Conservation (phyloP, 768 basidiomycete genomes). For the Kwoniella mangroviensis region DNA sequence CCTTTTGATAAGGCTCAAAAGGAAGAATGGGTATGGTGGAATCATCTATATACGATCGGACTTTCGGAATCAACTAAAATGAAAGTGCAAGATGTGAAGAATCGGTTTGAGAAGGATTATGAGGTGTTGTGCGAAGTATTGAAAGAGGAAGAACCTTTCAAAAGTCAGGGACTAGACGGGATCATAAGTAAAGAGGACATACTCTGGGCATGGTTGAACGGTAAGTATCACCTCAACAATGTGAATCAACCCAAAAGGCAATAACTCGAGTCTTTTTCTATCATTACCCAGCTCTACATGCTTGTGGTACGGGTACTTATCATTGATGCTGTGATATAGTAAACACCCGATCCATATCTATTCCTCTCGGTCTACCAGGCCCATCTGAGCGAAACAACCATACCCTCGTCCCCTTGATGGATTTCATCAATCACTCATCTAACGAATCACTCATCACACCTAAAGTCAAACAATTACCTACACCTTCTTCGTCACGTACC, state of each 20-base stretch:
- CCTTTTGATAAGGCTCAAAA: constrained; percentile 56
- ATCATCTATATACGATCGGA: constrained; percentile 18
- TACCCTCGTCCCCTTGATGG: constrained; percentile 85
- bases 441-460: constrained; percentile 35
- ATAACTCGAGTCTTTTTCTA: no score
- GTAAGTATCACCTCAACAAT: constrained; percentile 59
- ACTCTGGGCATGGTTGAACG: constrained; percentile 91
- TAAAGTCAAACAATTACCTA: constrained; percentile 54
- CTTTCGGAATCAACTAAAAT: constrained; percentile 28
- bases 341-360: constrained; percentile 84
- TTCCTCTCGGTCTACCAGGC: constrained; percentile 55
- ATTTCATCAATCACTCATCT: constrained; percentile 82
- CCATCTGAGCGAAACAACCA: constrained; percentile 73
- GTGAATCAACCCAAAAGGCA: no score
- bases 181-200: constrained; percentile 61
- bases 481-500: constrained; percentile 51
- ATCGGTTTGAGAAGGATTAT: constrained; percentile 48
- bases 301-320: not conserved
- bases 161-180: constrained; percentile 22
- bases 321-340: constrained; percentile 61
- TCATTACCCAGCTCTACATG: not conserved
- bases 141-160: constrained; percentile 28
- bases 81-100: constrained; percentile 48
- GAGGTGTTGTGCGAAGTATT: constrained; percentile 30
- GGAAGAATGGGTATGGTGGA: constrained; percentile 56